Conservation (phyloP, 306 rosid species). For the Astragalus membranaceus region DNA sequence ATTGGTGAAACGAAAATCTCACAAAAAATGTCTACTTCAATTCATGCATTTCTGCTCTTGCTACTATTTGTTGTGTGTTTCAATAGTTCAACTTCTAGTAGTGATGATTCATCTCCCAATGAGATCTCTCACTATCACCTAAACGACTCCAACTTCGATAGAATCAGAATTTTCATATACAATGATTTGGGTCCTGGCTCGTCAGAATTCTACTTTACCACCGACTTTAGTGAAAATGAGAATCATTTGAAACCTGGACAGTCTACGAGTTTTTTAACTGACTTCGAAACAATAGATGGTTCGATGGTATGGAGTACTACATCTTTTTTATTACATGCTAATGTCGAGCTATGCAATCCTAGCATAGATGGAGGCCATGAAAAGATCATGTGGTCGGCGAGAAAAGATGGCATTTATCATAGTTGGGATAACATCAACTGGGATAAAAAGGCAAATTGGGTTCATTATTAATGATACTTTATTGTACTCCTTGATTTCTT, state of each 20-base stretch:
- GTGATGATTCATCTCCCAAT: too few species aligned
- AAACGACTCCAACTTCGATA: neutral
- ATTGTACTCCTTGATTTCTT: neutral
- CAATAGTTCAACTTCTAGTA: neutral
- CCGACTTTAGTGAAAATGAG: neutral
- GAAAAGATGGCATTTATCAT: neutral
- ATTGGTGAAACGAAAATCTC: neutral
- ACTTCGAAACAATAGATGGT: neutral
- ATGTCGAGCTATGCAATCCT: neutral
- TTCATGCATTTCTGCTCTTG: neutral
- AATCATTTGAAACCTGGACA: neutral
- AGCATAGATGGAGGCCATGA: neutral
- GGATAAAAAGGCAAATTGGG: neutral
- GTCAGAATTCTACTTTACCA: neutral
- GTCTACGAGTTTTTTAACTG: fast-evolving
- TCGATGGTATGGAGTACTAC: neutral
- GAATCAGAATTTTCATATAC: neutral
- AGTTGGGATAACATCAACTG: neutral
- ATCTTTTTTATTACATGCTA: neutral
- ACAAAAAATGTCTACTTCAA: neutral
- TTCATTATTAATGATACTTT: neutral
- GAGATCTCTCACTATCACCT: neutral
- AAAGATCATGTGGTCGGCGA: neutral
- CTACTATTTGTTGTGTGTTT: neutral
- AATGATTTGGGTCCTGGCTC: neutral